Percentiles rank a stretch among this genome's conserved stretches.
phyloP scores from a whole-genome alignment of 2,329 filamentous ascomycete species.

The Zymoseptoria tritici region DNA sequence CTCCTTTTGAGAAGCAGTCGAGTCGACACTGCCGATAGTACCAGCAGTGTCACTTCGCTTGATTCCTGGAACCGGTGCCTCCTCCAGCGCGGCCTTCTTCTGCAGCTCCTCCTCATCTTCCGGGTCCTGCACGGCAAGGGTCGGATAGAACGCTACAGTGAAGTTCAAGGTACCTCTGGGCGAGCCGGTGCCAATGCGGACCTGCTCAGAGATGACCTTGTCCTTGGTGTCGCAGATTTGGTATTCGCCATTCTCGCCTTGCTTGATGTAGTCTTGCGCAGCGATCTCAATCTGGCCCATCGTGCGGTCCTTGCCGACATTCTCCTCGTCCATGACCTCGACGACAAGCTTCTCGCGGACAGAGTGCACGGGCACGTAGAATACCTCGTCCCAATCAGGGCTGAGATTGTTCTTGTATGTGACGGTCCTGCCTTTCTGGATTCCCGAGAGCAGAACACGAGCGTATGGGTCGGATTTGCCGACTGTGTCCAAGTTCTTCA shows the following conservation, averaged over 20 bases:
- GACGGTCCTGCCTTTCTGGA: constrained; percentile 85
- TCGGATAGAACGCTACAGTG: constrained; percentile 83
- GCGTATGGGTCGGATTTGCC: constrained; percentile 97
- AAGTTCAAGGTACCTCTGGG: constrained; percentile 76
- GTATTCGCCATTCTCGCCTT: constrained; percentile 76
- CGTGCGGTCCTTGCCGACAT: constrained; percentile 80
- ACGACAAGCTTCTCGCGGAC: constrained; percentile 73
- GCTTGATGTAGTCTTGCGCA: constrained; percentile 68
- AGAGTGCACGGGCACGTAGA: constrained; percentile 88
- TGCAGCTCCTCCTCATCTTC: constrained; percentile 61
- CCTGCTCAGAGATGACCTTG: constrained; percentile 54
- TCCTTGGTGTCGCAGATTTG: constrained; percentile 67
- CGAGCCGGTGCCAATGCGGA: constrained; percentile 65
- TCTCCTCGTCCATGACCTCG: constrained; percentile 96
- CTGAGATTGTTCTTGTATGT: constrained; percentile 95
- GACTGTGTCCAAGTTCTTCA: constrained; percentile 89
- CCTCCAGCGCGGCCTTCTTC: constrained; percentile 13
- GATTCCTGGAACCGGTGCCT: constrained; percentile 6
- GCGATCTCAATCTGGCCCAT: constrained; percentile 73
- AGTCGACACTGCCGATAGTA: constrained; percentile 36
- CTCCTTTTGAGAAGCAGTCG: constrained; percentile 31
- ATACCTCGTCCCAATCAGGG: constrained; percentile 90
- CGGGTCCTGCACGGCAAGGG: constrained; percentile 77
- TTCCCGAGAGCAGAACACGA: constrained; percentile 77
- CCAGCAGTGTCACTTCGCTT: constrained; percentile 29